phyloP scores from a whole-genome alignment of 805 yeast genomes.

The Vanderwaltozyma tropicalis region DNA sequence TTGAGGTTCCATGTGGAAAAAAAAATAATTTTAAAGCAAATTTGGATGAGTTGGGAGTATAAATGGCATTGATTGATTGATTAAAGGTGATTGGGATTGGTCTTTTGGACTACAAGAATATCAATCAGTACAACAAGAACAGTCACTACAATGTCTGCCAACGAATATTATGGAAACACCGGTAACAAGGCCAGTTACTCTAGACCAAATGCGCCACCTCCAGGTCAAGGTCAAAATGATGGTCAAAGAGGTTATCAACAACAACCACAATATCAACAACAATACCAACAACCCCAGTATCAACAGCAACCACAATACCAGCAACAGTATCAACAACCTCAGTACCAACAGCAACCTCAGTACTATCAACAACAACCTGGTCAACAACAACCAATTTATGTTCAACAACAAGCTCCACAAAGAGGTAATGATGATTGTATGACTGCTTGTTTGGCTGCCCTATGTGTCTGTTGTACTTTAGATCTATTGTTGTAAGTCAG shows the following conservation, averaged over 20 bases:
- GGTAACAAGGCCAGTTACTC: slow-evolving; percentile 11
- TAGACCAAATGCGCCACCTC: slow-evolving; percentile 23
- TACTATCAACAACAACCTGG: slow-evolving; percentile 32
- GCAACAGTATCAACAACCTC: slow-evolving; percentile 30
- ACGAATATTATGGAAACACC: slow-evolving; percentile 17
- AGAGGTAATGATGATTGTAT: slow-evolving; percentile 35
- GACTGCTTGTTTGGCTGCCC: slow-evolving; percentile 43
- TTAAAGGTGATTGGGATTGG: background rate
- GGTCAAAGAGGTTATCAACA: slow-evolving; percentile 7
- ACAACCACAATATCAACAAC: slow-evolving; percentile 6
- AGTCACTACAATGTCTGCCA: slow-evolving; percentile 16
- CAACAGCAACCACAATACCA: slow-evolving; percentile 14
- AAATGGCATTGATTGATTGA: no score
- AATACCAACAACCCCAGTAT: slow-evolving; percentile 11
- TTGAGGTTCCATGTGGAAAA: no score
- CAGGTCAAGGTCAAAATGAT: slow-evolving; percentile 8
- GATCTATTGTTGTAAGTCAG: slow-evolving; percentile 37
- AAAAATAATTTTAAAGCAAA: background rate
- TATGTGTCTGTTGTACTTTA: slow-evolving; percentile 47
- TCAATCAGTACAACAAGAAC: background rate
- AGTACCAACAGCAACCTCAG: slow-evolving; percentile 31
- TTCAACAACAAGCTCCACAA: slow-evolving; percentile 37
- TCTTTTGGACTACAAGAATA: background rate
- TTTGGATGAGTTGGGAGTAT: background rate
- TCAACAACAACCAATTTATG: slow-evolving; percentile 42